A percentile compares a stretch with the other conserved stretches of the same genome.
These are phyloP conservation scores for Malbranchea zuffiana DNA, from an alignment of 2,329 filamentous ascomycete genomes.

Conservation along the genomic window DNA sequence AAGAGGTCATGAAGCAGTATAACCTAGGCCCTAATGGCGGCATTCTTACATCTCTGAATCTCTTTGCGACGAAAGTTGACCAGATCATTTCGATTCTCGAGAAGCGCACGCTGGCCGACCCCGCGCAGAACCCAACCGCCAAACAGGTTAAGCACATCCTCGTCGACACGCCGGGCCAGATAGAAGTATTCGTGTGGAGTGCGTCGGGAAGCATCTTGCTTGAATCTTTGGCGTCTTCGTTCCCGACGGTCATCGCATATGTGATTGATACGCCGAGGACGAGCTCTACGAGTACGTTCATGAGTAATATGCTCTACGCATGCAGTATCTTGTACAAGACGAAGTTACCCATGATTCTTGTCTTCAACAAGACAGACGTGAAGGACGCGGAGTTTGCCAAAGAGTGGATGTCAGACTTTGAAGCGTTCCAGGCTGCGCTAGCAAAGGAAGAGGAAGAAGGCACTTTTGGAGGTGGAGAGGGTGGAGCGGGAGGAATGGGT, in stretches of 20 bases:
- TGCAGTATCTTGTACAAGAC: conserved; percentile 99
- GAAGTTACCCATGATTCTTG: conserved; percentile 93
- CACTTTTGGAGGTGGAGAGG: conserved; percentile 60
- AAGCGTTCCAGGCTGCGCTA: conserved; percentile 82
- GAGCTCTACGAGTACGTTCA: conserved; percentile 88
- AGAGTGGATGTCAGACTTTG: conserved; percentile 99
- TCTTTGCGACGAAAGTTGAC: conserved; percentile 97
- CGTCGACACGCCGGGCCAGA: conserved; percentile 92
- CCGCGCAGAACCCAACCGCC: conserved; percentile 40
- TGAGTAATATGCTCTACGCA: conserved; percentile 99
- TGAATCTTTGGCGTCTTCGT: conserved; percentile 81
- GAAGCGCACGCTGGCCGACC: conserved; percentile 59
- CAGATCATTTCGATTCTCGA: conserved; percentile 83
- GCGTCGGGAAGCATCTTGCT: conserved; percentile 89
- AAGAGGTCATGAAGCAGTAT: conserved; percentile 99
- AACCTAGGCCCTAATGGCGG: conserved; percentile 95
- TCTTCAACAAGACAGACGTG: conserved; percentile 98
- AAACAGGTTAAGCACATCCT: conserved; percentile 70
- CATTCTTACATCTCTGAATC: conserved; percentile 87
- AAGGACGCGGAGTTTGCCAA: conserved; percentile 84
- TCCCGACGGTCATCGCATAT: conserved; percentile 95
- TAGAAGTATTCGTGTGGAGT: conserved; percentile 98
- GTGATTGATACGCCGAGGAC: conserved; percentile 94
- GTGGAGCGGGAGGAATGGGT: conserved; percentile 51
- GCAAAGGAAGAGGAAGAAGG: conserved; percentile 68